Conservation (phyloP, 2,329 filamentous ascomycete genomes). For the Epichloe amarillans region DNA sequence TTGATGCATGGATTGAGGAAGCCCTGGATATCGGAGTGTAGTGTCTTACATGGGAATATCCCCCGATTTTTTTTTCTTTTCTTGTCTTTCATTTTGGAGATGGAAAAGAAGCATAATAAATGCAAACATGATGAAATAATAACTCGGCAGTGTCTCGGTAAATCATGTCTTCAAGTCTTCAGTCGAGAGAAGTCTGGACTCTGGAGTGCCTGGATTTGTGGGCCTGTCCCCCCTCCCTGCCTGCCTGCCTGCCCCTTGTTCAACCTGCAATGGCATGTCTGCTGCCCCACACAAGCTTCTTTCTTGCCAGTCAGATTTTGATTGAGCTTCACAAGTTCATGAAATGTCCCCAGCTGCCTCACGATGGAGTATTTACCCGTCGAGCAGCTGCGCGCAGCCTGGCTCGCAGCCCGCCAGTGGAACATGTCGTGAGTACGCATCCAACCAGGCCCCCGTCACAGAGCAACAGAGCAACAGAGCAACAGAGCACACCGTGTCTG, state of each 20-base stretch:
- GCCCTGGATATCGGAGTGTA: conserved; percentile 8
- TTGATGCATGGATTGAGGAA: neutral
- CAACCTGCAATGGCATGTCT: too few relatives aligned
- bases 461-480: too few relatives aligned
- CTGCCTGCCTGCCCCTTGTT: too few relatives aligned
- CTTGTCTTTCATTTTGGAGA: conserved; percentile 3
- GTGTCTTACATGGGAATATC: conserved; percentile 5
- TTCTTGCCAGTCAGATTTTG: neutral
- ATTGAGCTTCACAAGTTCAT: neutral
- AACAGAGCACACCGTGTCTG: neutral
- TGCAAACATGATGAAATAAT: neutral
- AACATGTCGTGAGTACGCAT: conserved; percentile 6
- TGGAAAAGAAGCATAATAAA: conserved; percentile 1
- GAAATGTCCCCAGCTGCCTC: neutral
- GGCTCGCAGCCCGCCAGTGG: conserved; percentile 3
- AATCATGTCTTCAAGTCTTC: too few relatives aligned
- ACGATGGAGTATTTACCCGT: neutral
- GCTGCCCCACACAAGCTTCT: neutral
- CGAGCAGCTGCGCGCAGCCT: conserved; percentile 4
- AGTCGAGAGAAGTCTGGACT: neutral
- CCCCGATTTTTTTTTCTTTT: neutral
- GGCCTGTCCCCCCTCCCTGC: too few relatives aligned
- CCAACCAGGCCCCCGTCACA: neutral
- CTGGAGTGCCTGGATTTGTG: neutral
- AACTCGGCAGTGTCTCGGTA: too few relatives aligned